These are phyloP conservation scores for Stephania yunnanensis DNA, from an alignment of 164 flowering plant genomes.

Conservation along the genomic window DNA sequence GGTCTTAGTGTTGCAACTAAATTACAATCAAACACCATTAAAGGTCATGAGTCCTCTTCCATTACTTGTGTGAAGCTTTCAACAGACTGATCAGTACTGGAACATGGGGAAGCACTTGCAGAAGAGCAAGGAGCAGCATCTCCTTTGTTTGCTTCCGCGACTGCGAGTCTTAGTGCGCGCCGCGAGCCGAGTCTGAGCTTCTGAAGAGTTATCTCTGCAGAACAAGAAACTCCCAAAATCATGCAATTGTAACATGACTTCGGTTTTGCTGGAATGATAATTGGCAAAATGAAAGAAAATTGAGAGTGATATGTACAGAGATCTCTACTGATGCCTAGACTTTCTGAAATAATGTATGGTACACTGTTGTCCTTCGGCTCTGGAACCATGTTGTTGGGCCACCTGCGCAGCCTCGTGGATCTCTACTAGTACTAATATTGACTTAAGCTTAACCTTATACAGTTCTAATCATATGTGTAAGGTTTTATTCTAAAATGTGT, in stretches of 20 bases:
- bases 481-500: too few species aligned
- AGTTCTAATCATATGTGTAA: too few species aligned
- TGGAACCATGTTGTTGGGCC: too few species aligned
- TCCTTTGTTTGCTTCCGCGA: constrained; percentile 9
- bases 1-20: background rate
- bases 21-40: background rate
- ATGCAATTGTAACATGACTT: background rate
- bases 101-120: constrained; percentile 12
- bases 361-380: too few species aligned
- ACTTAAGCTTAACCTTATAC: too few species aligned
- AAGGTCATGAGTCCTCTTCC: background rate
- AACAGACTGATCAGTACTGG: background rate
- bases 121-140: constrained; percentile 10
- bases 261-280: background rate
- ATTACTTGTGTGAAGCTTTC: background rate
- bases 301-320: too few species aligned
- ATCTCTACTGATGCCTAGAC: too few species aligned
- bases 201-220: constrained; percentile 58
- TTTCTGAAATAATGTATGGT: too few species aligned
- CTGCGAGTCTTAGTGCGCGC: constrained; percentile 17
- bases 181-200: constrained; percentile 63
- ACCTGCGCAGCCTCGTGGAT: too few species aligned
- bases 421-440: too few species aligned
- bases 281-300: too few species aligned
- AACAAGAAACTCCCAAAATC: background rate